Percentiles rank a stretch among this genome's conserved stretches.
These are phyloP conservation scores for Calonectria multiphialidica DNA, from an alignment of 2,329 filamentous ascomycete species.

Conservation along the genomic window DNA sequence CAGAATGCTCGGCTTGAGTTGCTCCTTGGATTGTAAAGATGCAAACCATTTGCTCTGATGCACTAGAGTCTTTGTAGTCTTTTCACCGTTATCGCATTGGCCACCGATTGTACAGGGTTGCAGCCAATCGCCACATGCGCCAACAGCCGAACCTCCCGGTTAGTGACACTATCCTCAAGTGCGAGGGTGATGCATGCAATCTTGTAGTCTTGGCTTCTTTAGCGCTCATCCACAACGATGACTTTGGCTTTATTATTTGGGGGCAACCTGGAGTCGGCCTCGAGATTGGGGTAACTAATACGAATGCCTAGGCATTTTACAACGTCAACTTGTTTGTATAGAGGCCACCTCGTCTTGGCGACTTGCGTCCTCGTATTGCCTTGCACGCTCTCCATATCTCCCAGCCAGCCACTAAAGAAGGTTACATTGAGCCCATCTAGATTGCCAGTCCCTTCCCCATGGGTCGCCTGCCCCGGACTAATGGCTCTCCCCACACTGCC, in stretches of 20 bases:
- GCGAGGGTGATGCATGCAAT: neutral
- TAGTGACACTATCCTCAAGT: neutral
- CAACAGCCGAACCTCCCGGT: neutral
- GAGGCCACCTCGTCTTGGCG: too few species aligned
- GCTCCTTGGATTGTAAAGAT: too few species aligned
- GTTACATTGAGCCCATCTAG: neutral
- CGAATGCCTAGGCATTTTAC: too few species aligned
- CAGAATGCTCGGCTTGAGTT: too few species aligned
- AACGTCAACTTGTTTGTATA: too few species aligned
- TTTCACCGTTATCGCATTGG: neutral
- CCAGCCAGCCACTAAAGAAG: neutral
- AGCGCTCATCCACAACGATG: too few species aligned
- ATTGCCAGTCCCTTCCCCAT: neutral
- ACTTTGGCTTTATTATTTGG: too few species aligned
- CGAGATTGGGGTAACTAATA: too few species aligned
- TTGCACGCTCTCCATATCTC: neutral
- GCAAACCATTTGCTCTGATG: neutral
- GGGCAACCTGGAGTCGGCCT: too few species aligned
- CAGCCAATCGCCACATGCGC: neutral
- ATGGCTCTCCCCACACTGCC: neutral
- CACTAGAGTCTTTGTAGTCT: too few species aligned
- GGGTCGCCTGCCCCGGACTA: neutral
- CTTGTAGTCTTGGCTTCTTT: neutral
- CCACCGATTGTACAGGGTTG: neutral
- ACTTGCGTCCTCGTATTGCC: neutral